Conservation (phyloP, 2,329 filamentous ascomycete species). For the Xylaria sp. region DNA sequence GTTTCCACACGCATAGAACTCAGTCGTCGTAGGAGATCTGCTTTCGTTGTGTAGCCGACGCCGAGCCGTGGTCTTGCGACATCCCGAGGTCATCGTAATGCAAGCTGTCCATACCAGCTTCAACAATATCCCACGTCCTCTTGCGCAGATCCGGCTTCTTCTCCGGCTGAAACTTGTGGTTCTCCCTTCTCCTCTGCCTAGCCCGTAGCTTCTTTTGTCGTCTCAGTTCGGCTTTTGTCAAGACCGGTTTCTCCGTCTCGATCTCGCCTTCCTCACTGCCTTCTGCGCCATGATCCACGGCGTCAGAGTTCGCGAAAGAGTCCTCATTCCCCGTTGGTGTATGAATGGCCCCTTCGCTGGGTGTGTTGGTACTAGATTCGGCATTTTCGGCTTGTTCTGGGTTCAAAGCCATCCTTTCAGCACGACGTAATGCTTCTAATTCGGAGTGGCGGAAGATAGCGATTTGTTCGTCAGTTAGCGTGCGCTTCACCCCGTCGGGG, state of each 20-base stretch:
- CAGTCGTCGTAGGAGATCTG: constrained; percentile 62
- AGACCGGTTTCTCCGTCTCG: constrained; percentile 46
- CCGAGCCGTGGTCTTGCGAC: constrained; percentile 37
- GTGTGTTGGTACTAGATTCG: constrained; percentile 28
- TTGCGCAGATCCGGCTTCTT: constrained; percentile 71
- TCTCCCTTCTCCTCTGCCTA: constrained; percentile 55
- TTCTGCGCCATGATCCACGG: constrained; percentile 40
- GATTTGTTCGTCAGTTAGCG: constrained; percentile 91
- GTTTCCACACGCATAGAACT: constrained; percentile 33
- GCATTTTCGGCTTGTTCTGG: constrained; percentile 35
- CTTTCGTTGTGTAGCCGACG: constrained; percentile 54
- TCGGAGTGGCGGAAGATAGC: constrained; percentile 91
- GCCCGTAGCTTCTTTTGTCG: constrained; percentile 53
- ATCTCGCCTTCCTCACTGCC: constrained; percentile 52
- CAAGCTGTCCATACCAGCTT: constrained; percentile 67
- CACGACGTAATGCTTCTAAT: constrained; percentile 75
- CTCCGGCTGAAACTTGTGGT: constrained; percentile 55
- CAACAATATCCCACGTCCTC: constrained; percentile 74
- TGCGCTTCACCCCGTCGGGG: constrained; percentile 85
- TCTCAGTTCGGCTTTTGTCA: constrained; percentile 44
- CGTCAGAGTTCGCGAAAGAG: constrained; percentile 20
- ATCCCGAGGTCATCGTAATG: constrained; percentile 65
- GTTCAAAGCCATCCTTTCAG: constrained; percentile 53
- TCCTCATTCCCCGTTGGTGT: constrained; percentile 13
- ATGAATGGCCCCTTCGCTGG: constrained; percentile 5